Conservation (phyloP, 768 basidiomycete species). For the Polyporus arcularius region DNA sequence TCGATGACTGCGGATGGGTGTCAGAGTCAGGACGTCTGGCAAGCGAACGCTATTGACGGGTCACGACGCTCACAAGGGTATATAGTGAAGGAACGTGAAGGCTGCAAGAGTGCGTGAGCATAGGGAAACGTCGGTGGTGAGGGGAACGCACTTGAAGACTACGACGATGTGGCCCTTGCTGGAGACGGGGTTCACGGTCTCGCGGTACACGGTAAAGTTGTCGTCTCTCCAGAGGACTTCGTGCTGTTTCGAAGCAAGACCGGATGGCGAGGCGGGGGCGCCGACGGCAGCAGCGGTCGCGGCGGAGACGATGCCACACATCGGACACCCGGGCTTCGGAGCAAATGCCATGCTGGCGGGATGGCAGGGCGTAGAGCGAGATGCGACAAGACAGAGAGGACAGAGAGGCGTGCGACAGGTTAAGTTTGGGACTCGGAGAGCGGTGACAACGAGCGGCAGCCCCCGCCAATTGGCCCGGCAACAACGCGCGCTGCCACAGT, state of each 20-base stretch:
- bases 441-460: neutral
- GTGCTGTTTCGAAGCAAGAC: constrained; percentile 44
- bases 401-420: neutral
- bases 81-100: constrained; percentile 81
- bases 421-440: neutral
- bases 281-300: constrained; percentile 46
- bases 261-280: constrained; percentile 45
- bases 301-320: constrained; percentile 71
- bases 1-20: constrained; percentile 54
- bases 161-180: constrained; percentile 70
- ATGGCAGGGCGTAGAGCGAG: neutral
- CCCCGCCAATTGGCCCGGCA: neutral
- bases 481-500: no score
- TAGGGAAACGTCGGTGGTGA: neutral
- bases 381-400: neutral
- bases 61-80: constrained; percentile 38
- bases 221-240: constrained; percentile 77
- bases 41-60: neutral
- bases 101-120: constrained; percentile 40
- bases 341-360: constrained; percentile 49
- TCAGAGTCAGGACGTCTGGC: no score
- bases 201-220: constrained; percentile 74
- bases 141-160: constrained; percentile 67
- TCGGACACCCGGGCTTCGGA: constrained; percentile 69
- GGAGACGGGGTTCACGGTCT: constrained; percentile 71